phyloP scores from a whole-genome alignment of 768 basidiomycete species.

The Chlorophyllum brunneum region DNA sequence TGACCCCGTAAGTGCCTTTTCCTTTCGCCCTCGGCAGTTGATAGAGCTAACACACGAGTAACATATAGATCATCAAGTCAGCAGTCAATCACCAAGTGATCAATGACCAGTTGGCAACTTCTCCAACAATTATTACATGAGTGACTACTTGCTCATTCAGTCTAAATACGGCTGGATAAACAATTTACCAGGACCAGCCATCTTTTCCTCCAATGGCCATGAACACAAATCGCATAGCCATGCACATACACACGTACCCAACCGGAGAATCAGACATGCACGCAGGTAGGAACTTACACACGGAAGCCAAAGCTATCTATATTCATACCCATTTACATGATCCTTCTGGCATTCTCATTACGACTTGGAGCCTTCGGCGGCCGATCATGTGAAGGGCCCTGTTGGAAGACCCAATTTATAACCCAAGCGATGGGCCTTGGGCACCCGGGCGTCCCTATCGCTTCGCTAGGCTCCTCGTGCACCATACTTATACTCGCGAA shows the following conservation, averaged over 20 bases:
- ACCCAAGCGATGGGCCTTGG: background rate
- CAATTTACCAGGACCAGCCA: background rate
- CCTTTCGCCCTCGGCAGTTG: background rate
- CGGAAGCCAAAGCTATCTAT: background rate
- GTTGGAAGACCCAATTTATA: background rate
- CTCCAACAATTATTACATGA: background rate
- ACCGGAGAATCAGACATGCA: background rate
- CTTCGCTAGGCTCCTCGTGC: background rate
- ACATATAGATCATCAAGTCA: background rate
- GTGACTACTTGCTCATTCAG: too few species aligned
- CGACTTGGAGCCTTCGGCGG: background rate
- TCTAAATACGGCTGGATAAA: constrained; percentile 4
- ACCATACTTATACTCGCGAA: background rate
- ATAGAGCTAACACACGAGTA: too few species aligned
- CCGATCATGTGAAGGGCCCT: constrained; percentile 2
- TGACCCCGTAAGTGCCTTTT: background rate
- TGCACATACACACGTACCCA: background rate
- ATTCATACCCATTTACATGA: constrained; percentile 2
- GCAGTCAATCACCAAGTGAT: background rate
- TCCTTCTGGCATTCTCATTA: background rate
- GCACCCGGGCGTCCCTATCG: background rate
- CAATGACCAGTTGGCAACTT: too few species aligned
- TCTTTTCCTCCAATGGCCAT: background rate
- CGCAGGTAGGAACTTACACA: background rate
- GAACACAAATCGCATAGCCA: background rate